Evolutionary conservation across 306 rosid species (phyloP).

Genomic region (Prosopis cineraria): DNA sequence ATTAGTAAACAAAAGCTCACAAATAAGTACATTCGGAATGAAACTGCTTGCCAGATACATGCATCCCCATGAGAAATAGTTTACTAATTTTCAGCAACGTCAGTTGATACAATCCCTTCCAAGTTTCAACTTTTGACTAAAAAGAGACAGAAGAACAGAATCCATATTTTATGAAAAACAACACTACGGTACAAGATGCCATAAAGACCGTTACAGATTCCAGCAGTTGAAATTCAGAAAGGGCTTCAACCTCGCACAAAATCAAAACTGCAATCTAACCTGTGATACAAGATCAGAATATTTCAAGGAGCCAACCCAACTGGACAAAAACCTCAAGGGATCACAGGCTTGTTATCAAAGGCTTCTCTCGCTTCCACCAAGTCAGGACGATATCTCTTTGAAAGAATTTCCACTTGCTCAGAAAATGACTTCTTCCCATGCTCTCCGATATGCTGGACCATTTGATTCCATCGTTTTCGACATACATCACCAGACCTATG

Average conservation of each 20-base stretch:
- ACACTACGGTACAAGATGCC: not conserved
- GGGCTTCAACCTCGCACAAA: not conserved
- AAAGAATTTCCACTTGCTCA: conserved; percentile 74
- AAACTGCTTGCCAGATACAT: not conserved
- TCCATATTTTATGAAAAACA: not conserved
- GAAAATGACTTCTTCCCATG: conserved; percentile 56
- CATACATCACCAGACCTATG: conserved; percentile 70
- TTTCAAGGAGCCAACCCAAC: not conserved
- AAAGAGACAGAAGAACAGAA: not conserved
- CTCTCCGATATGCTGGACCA: conserved; percentile 66
- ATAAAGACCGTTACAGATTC: conserved; percentile 1
- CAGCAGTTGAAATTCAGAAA: not conserved
- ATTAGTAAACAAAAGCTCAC: not conserved
- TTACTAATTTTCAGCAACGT: not conserved
- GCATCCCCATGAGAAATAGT: not conserved
- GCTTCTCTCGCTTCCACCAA: conserved; percentile 63
- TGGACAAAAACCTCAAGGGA: conserved; percentile 35
- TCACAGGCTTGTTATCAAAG: conserved; percentile 51
- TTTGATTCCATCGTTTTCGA: conserved; percentile 80
- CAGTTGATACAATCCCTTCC: not conserved
- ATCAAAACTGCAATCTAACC: not conserved
- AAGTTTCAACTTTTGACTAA: not conserved
- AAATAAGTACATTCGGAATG: not conserved
- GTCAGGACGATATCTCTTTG: conserved; percentile 58
- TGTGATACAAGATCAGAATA: conserved; percentile 1